Evolutionary conservation across 768 basidiomycete species (phyloP), one percentile per base, ranked within the genome.

Genomic region (Chalciporus chontae): DNA sequence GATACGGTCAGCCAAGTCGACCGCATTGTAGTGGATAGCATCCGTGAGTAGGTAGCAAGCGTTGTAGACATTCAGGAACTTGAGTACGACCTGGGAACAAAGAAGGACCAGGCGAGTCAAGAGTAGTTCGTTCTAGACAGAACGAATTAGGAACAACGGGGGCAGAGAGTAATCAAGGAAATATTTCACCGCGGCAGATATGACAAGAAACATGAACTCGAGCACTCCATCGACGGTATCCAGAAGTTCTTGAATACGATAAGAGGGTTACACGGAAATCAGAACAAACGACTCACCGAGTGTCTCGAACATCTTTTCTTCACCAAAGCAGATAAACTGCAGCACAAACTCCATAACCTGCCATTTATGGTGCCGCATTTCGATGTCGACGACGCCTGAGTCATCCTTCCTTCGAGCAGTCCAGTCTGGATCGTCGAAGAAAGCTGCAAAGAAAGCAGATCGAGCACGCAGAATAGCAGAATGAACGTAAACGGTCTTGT

Each of bases 351-450:
- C 71, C 84, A 94, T 87, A 5, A 81, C 77, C 47, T 78, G 75
- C 84, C 85, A 90, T 23, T 71, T 69, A 51, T 92, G 58, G 67
- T 96, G 93, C 50, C 64, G 65, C 73, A 97, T 71, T 56, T 90
- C 69, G 38, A 98, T 68, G n/a, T 68, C 66, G 8, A 95, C 58
- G 10, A 75, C 69, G 1, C 84, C 87, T 6, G 71, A 61, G 58
- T 62, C 15, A 52, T 71, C 71, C 74, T 83, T 79, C 24, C 93
- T 76, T 32, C 75, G 73, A 21, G 47, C 60, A 11, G 89, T 90
- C 94, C 96, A 99, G 29, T 81, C 89, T 14, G 74, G 70, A 57
- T 93, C 84, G 37, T 82, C 81, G 64, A 95, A 93, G 69, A 99
- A 86, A 27, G 79, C 79, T 9, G 81, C 72, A 62, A 99, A 97